phyloP scores from a whole-genome alignment of 2,329 filamentous ascomycete species.

The Alternaria sp. region DNA sequence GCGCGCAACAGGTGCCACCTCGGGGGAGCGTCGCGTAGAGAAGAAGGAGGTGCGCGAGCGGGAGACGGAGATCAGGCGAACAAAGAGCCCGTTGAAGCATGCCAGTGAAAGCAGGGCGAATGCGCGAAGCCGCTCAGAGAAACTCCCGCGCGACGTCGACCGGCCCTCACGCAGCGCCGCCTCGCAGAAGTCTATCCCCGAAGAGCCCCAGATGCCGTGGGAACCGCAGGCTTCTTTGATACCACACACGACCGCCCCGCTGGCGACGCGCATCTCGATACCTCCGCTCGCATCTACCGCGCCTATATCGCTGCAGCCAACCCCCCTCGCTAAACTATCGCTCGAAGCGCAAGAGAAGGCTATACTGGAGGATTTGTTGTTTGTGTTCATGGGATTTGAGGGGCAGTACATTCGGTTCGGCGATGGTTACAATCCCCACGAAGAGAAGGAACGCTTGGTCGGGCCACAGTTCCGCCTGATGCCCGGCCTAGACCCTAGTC shows the following conservation, averaged over 20 bases:
- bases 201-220: constrained; percentile 63
- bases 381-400: constrained; percentile 97
- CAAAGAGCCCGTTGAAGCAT: constrained; percentile 47
- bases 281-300: constrained; percentile 69
- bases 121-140: constrained; percentile 42
- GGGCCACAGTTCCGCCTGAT: constrained; percentile 82
- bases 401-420: constrained; percentile 94
- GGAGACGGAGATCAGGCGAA: constrained; percentile 43
- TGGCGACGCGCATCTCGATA: constrained; percentile 71
- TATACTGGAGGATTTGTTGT: constrained; percentile 88
- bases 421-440: constrained; percentile 79
- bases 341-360: constrained; percentile 84
- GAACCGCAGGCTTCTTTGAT: constrained; percentile 79
- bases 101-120: constrained; percentile 41
- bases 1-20: constrained; percentile 16
- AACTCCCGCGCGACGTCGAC: constrained; percentile 32
- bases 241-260: constrained; percentile 71
- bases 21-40: constrained; percentile 43
- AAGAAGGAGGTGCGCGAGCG: constrained; percentile 45
- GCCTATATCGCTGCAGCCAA: constrained; percentile 71
- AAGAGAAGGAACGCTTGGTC: constrained; percentile 84
- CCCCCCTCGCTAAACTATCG: constrained; percentile 71
- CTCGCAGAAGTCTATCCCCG: constrained; percentile 29
- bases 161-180: constrained; percentile 27
- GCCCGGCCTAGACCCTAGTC: constrained; percentile 84